Conservation (phyloP, 352 stramenopile species). For the Phytophthora pinifolia region DNA sequence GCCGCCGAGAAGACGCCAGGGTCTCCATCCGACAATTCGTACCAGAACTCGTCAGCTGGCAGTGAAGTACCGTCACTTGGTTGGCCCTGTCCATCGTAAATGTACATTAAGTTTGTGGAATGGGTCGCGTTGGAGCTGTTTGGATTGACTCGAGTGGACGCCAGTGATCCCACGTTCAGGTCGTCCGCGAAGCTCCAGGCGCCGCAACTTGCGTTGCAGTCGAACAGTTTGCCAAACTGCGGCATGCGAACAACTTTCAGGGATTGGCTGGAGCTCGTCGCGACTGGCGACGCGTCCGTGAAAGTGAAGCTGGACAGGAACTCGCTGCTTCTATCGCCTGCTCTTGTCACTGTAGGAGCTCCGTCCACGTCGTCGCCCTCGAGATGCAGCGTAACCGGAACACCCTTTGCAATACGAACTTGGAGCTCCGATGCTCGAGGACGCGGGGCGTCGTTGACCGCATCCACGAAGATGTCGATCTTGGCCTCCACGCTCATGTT, state of each 20-base stretch:
- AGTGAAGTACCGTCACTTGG: background rate
- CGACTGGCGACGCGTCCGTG: slow-evolving; percentile 5
- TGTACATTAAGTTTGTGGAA: slow-evolving; percentile 55
- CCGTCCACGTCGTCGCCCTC: slow-evolving; percentile 45
- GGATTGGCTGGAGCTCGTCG: slow-evolving; percentile 16
- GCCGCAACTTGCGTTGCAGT: slow-evolving; percentile 38
- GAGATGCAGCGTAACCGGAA: slow-evolving; percentile 38
- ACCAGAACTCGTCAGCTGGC: slow-evolving; percentile 49
- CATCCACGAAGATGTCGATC: slow-evolving; percentile 61
- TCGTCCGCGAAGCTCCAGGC: background rate
- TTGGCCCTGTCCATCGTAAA: slow-evolving; percentile 41
- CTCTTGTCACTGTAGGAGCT: background rate
- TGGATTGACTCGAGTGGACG: slow-evolving; percentile 16
- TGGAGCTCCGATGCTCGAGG: slow-evolving; percentile 19
- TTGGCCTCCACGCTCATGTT: slow-evolving; percentile 31
- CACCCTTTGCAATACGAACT: slow-evolving; percentile 20
- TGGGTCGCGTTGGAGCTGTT: slow-evolving; percentile 31
- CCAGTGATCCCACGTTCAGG: slow-evolving; percentile 1
- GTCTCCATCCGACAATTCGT: slow-evolving; percentile 51
- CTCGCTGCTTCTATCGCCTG: slow-evolving; percentile 3
- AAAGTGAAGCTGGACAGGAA: slow-evolving; percentile 25
- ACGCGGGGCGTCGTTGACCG: slow-evolving; percentile 46
- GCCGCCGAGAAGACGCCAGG: slow-evolving; percentile 25
- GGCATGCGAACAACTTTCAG: slow-evolving; percentile 50
- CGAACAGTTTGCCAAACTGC: slow-evolving; percentile 54